These are phyloP conservation scores for Blastocystis sp. DNA, from an alignment of 352 stramenopile genomes.

Conservation along the genomic window DNA sequence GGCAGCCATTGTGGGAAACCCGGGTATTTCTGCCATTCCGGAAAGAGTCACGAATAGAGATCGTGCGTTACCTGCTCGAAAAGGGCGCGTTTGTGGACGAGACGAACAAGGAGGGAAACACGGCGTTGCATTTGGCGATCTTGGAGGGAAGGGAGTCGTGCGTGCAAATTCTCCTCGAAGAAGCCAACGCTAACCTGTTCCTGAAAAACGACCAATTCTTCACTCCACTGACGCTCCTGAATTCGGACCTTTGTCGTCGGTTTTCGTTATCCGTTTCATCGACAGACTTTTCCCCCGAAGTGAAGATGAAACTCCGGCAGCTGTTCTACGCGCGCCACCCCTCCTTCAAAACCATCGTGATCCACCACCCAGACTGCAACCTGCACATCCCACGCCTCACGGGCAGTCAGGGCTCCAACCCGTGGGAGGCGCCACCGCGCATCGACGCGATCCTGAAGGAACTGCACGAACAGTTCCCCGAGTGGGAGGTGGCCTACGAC, in stretches of 20 bases:
- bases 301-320: conserved; percentile 58
- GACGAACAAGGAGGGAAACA: conserved; percentile 75
- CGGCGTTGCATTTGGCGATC: conserved; percentile 74
- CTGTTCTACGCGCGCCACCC: conserved; percentile 75
- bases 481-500: conserved; percentile 79
- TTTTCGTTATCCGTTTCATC: neutral
- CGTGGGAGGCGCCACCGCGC: conserved; percentile 86
- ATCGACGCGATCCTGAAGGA: conserved; percentile 82
- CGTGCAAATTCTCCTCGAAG: conserved; percentile 43
- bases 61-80: conserved; percentile 68
- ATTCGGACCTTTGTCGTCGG: conserved; percentile 49
- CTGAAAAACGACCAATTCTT: conserved; percentile 74
- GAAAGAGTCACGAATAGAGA: neutral
- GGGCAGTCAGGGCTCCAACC: conserved; percentile 76
- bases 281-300: conserved; percentile 34
- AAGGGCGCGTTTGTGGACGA: conserved; percentile 36
- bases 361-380: conserved; percentile 87
- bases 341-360: conserved; percentile 82
- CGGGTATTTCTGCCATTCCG: neutral
- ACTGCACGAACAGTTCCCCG: conserved; percentile 75
- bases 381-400: conserved; percentile 79
- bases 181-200: conserved; percentile 22
- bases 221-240: conserved; percentile 69
- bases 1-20: conserved; percentile 74
- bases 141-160: conserved; percentile 47